Conservation (phyloP, 2,329 filamentous ascomycete genomes). For the Alternaria sp. region DNA sequence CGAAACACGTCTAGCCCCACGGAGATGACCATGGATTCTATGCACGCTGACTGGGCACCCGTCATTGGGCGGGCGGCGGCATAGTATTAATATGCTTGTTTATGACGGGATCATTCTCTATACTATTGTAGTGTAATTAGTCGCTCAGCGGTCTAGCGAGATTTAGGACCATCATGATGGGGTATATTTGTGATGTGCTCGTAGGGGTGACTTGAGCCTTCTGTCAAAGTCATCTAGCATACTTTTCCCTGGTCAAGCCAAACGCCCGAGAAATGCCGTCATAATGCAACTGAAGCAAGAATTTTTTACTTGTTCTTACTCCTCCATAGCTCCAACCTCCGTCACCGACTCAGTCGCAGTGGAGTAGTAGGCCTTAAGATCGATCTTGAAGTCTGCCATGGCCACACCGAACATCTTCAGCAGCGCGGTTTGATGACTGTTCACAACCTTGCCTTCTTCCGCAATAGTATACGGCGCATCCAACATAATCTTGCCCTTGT, state of each 20-base stretch:
- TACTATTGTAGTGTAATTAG: background rate
- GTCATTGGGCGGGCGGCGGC: slow-evolving; percentile 5
- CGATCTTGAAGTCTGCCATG: slow-evolving; percentile 87
- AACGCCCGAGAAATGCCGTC: slow-evolving; percentile 40
- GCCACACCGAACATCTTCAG: slow-evolving; percentile 93
- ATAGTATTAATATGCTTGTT: slow-evolving; percentile 10
- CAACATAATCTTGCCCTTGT: slow-evolving; percentile 86
- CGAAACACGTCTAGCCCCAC: slow-evolving; percentile 11
- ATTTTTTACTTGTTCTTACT: slow-evolving; percentile 37
- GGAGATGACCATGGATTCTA: slow-evolving; percentile 3
- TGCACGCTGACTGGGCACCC: slow-evolving; percentile 7
- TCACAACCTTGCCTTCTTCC: slow-evolving; percentile 81
- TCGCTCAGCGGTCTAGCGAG: background rate
- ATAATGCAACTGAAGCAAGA: slow-evolving; percentile 28
- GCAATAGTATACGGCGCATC: slow-evolving; percentile 79
- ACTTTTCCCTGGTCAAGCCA: slow-evolving; percentile 28
- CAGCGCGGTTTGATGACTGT: slow-evolving; percentile 90
- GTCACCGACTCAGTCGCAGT: slow-evolving; percentile 53
- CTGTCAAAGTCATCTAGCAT: slow-evolving; percentile 22
- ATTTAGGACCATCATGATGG: slow-evolving; percentile 26
- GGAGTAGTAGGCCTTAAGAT: slow-evolving; percentile 71
- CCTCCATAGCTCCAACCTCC: slow-evolving; percentile 61
- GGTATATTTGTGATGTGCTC: slow-evolving; percentile 42
- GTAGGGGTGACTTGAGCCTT: slow-evolving; percentile 18
- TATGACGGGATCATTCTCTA: slow-evolving; percentile 5